Conservation (phyloP, 2,329 filamentous ascomycete genomes). For the Tolypocladium guangdongense region DNA sequence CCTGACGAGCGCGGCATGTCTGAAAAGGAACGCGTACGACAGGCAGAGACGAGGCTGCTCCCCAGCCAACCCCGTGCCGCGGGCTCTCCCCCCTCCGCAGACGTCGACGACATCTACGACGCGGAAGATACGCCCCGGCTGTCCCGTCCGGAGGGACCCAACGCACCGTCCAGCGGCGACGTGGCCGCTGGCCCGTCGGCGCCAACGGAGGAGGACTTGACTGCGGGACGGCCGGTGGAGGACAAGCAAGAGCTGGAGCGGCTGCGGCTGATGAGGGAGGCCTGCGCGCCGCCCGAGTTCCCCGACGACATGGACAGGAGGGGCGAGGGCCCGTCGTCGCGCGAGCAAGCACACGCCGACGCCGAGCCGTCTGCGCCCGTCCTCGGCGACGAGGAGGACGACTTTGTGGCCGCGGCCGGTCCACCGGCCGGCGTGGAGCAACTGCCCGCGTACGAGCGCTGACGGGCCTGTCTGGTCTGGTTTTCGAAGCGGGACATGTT, state of each 20-base stretch:
- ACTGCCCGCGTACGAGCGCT: conserved; percentile 28
- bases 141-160: conserved; percentile 4
- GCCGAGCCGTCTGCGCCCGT: conserved; percentile 45
- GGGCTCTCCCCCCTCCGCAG: conserved; percentile 26
- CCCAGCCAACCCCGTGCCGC: conserved; percentile 58
- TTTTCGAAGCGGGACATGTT: background rate
- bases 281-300: conserved; percentile 51
- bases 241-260: conserved; percentile 75
- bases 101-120: conserved; percentile 42
- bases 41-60: conserved; percentile 67
- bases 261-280: conserved; percentile 49
- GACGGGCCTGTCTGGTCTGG: conserved; percentile 3
- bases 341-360: conserved; percentile 9
- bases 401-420: conserved; percentile 20
- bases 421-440: conserved; percentile 19
- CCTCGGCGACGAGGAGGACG: conserved; percentile 43
- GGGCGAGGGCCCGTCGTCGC: conserved; percentile 17
- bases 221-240: conserved; percentile 29
- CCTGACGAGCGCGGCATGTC: conserved; percentile 51
- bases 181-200: conserved; percentile 24
- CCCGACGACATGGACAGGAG: conserved; percentile 38
- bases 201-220: conserved; percentile 35
- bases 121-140: conserved; percentile 27
- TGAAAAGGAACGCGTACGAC: conserved; percentile 72
- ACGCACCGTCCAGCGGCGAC: conserved; percentile 6